Evolutionary conservation across 139 green algal genomes (phyloP), one percentile per base, ranked within the genome.

Genomic region (Bryopsis sp.): DNA sequence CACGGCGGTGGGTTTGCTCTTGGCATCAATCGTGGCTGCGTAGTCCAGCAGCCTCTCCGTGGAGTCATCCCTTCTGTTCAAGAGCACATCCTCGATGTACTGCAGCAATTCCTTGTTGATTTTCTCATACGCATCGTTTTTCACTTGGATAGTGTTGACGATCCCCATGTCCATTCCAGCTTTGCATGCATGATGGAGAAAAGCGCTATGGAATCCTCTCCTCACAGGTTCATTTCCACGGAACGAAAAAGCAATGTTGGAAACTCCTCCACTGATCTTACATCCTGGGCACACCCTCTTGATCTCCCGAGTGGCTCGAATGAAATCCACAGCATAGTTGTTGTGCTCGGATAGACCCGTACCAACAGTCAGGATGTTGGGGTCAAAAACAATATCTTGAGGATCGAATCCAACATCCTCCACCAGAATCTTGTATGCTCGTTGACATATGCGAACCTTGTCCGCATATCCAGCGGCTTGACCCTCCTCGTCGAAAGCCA

Each of bases 141-240:
- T 86, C 0, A 97, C 90, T 77, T 96, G 91, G 1, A 78, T 82
- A 0, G 94, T 85, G 77, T 99, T 98, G 11, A 99, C 94, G 61
- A 99, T 99, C 75, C 93, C 94, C 94, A 99, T 99, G 87, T 99
- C 94, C 93, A 99, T 98, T 74, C 94, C 94, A 1, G 91, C 90
- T 36, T 80, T 76, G 78, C 89, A 96, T 4, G 91, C 92, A 76
- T 97, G 88, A 80, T 97, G 80, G 72, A 98, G 80, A 83, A 98
- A 98, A 24, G 89, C 87, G 11, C 67, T 85, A 83, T 98, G 92
- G 84, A 97, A 97, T 29, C 81, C 89, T 24, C 92, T 83, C 31
- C 92, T 86, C 60, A 98, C 92, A 2, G 92, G 71, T 82, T 97
- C 86, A 65, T 99, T 99, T 73, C 94, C 94, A 8, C 94, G 85